These are phyloP conservation scores for Coprinopsis cinerea DNA, from an alignment of 768 basidiomycete genomes.

Conservation along the genomic window DNA sequence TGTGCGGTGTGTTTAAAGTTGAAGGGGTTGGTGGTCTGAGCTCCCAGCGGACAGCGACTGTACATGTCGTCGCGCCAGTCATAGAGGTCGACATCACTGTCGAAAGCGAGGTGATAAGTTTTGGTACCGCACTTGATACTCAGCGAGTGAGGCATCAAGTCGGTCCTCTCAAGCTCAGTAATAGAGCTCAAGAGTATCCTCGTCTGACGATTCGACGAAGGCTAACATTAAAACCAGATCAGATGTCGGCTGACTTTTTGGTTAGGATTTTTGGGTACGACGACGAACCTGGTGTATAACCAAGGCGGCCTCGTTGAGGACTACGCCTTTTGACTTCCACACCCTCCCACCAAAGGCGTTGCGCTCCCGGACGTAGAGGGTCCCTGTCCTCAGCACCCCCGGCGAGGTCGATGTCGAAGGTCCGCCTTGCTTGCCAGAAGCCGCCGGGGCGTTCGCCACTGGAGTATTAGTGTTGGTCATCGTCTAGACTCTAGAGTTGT, in stretches of 20 bases:
- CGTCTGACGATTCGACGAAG: conserved; percentile 5
- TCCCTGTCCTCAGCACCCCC: conserved; percentile 7
- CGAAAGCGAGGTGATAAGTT: conserved; percentile 31
- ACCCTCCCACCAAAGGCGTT: conserved; percentile 9
- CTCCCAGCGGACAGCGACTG: conserved; percentile 31
- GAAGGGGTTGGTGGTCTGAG: conserved; percentile 27
- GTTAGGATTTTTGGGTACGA: background rate
- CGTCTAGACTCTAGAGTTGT: background rate
- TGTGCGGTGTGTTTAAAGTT: conserved; percentile 37
- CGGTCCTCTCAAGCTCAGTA: conserved; percentile 33
- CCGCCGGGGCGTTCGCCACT: background rate
- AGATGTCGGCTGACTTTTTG: background rate
- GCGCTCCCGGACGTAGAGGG: conserved; percentile 9
- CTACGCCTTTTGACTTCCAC: conserved; percentile 10
- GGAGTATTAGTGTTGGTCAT: background rate
- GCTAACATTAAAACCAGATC: conserved; percentile 1
- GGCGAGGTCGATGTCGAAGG: conserved; percentile 8
- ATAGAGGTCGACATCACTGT: conserved; percentile 34
- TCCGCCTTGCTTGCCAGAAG: background rate
- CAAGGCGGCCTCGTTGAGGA: conserved; percentile 2
- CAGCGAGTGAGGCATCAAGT: conserved; percentile 31
- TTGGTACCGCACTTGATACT: conserved; percentile 27
- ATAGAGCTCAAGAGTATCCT: conserved; percentile 19
- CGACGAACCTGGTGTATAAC: conserved; percentile 9
- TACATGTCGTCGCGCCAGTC: conserved; percentile 44